Conservation (phyloP, 2,329 filamentous ascomycete genomes). For the Cercospora sp. region DNA sequence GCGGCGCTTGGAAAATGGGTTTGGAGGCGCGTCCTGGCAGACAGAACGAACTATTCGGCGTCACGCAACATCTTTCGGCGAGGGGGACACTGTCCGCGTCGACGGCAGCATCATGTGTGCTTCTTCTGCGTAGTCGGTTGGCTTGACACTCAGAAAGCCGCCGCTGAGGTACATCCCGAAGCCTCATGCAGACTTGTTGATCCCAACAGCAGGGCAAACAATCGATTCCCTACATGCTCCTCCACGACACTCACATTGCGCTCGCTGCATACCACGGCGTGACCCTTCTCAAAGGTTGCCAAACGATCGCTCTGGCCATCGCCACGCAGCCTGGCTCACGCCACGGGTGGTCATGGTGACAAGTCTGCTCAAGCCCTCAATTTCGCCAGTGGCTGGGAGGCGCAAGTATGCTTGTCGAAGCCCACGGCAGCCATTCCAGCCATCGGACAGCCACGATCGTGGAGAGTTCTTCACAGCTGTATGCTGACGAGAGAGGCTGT, state of each 20-base stretch:
- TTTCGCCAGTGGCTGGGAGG: neutral
- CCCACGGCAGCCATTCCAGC: constrained; percentile 1
- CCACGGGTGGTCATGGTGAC: neutral
- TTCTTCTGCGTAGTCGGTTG: neutral
- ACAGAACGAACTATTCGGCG: neutral
- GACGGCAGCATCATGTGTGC: neutral
- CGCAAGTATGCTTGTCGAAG: constrained; percentile 5
- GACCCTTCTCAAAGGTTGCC: neutral
- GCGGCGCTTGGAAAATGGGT: neutral
- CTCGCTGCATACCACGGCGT: neutral
- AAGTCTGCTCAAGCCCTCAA: neutral
- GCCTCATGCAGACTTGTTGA: neutral
- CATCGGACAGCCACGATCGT: neutral
- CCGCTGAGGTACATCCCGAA: neutral
- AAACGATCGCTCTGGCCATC: constrained; percentile 1
- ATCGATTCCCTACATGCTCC: neutral
- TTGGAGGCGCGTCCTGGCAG: neutral
- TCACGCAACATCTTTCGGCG: neutral
- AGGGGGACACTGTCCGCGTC: neutral
- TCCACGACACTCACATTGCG: neutral
- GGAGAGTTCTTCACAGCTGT: neutral
- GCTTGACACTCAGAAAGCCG: neutral
- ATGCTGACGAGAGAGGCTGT: neutral
- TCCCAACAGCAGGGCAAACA: neutral
- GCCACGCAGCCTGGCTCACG: neutral